Percentiles rank a stretch among this genome's conserved stretches.
Evolutionary conservation across 495 filamentous ascomycete genomes (phyloP).

Genomic region (Tuber umbilicatum): DNA sequence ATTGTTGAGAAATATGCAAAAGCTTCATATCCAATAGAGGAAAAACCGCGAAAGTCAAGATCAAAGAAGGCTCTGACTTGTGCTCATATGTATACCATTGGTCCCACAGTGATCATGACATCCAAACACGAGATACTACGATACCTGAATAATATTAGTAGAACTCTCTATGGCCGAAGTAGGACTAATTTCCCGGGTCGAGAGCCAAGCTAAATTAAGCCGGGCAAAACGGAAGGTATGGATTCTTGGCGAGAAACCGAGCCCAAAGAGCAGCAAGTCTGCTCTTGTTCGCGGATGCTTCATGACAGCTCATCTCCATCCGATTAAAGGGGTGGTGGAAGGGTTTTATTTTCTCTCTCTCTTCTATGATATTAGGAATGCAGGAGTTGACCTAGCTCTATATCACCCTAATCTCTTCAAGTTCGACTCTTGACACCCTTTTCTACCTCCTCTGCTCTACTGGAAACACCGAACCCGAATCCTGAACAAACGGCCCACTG

Average conservation of each 20-base stretch:
- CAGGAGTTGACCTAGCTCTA: not conserved
- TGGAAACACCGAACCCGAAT: not conserved
- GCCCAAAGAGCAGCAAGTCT: slow-evolving; percentile 1
- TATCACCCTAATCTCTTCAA: not conserved
- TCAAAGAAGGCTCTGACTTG: not conserved
- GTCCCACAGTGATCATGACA: not conserved
- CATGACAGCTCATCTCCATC: slow-evolving; percentile 4
- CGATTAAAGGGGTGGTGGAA: slow-evolving; percentile 4
- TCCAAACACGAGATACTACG: not conserved
- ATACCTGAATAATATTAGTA: not conserved
- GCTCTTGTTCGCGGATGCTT: not conserved
- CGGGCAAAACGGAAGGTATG: not conserved
- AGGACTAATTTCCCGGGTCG: not conserved
- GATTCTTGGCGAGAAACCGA: not conserved
- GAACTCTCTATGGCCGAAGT: not conserved
- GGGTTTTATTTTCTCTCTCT: not conserved
- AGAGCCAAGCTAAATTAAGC: not conserved
- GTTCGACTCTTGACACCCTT: not conserved
- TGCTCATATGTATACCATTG: not conserved
- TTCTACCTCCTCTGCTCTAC: not conserved
- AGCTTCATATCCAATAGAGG: not conserved
- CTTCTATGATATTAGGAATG: not conserved
- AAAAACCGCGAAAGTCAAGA: not conserved
- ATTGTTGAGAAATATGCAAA: not conserved
- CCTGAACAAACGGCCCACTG: not conserved